Percentiles rank a stretch among this genome's conserved stretches.
phyloP scores from a whole-genome alignment of 2,329 filamentous ascomycete species.

The Aspergillus ochraceus region DNA sequence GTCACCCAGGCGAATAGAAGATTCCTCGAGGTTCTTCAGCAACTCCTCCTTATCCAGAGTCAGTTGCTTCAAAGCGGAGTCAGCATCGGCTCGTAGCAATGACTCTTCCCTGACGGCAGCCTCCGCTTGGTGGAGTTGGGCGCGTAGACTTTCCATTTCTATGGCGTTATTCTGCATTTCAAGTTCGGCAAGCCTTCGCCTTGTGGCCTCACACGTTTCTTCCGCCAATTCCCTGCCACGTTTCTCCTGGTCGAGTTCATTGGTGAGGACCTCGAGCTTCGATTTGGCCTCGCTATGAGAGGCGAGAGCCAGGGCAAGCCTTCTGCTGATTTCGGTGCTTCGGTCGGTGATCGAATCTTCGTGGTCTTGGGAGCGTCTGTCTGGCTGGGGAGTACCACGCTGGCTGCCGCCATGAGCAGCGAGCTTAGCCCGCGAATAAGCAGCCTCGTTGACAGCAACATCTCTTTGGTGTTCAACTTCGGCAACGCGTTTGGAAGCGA shows the following conservation, averaged over 20 bases:
- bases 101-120: slow-evolving; percentile 78
- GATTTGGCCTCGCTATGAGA: slow-evolving; percentile 77
- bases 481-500: slow-evolving; percentile 85
- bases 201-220: slow-evolving; percentile 78
- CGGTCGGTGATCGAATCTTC: slow-evolving; percentile 62
- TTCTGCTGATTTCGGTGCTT: slow-evolving; percentile 72
- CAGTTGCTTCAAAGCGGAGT: slow-evolving; percentile 72
- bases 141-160: slow-evolving; percentile 81
- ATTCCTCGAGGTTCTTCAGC: slow-evolving; percentile 66
- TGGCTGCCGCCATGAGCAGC: slow-evolving; percentile 76
- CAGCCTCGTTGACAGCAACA: slow-evolving; percentile 88
- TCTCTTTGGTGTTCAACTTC: slow-evolving; percentile 95
- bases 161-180: slow-evolving; percentile 80
- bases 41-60: slow-evolving; percentile 83
- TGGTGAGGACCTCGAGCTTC: slow-evolving; percentile 67
- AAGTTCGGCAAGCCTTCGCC: slow-evolving; percentile 79
- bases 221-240: slow-evolving; percentile 81
- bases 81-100: slow-evolving; percentile 72
- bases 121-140: slow-evolving; percentile 79
- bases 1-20: slow-evolving; percentile 65
- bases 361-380: slow-evolving; percentile 53
- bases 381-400: slow-evolving; percentile 55
- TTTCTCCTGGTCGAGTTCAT: slow-evolving; percentile 78
- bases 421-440: slow-evolving; percentile 90
- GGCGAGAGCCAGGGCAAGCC: slow-evolving; percentile 78